Percentiles rank a stretch among this genome's conserved stretches.
These are phyloP conservation scores for Erythrophleum ivorense DNA, from an alignment of 331 rosid genomes.

Conservation along the genomic window DNA sequence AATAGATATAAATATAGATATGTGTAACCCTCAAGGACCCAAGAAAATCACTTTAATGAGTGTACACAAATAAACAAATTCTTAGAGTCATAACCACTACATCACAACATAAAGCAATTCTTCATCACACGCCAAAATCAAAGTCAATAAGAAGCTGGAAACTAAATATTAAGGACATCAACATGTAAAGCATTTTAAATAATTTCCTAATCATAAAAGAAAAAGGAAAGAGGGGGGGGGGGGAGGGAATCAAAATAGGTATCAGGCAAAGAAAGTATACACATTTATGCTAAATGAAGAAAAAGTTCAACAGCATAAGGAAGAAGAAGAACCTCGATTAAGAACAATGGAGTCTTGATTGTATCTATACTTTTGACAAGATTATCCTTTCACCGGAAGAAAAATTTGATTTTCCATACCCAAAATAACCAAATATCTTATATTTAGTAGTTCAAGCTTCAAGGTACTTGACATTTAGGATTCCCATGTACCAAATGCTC, in stretches of 20 bases:
- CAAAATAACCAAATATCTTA: not conserved
- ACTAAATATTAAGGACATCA: conserved; percentile 10
- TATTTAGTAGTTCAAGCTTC: not conserved
- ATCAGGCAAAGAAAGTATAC: not conserved
- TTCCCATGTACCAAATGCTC: not conserved
- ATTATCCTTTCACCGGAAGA: not conserved
- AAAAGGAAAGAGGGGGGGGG: not conserved
- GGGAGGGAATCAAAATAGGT: not conserved
- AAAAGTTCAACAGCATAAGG: not conserved
- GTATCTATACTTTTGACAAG: not conserved
- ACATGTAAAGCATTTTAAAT: not conserved
- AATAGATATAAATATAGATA: not conserved
- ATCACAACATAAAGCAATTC: not conserved
- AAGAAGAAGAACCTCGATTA: not conserved
- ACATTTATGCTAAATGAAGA: not conserved
- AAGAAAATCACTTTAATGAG: not conserved
- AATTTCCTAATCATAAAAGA: not conserved
- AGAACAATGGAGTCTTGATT: not conserved
- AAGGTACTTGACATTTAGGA: not conserved
- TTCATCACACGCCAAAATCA: conserved; percentile 12
- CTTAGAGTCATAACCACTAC: not conserved
- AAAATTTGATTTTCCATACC: not conserved
- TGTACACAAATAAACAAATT: not conserved
- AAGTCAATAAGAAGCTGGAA: not conserved
- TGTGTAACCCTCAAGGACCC: conserved; percentile 10